Base-by-base conservation (phyloP, 2,329 filamentous ascomycete genomes). In the Dothideomycetes sp. region DNA sequence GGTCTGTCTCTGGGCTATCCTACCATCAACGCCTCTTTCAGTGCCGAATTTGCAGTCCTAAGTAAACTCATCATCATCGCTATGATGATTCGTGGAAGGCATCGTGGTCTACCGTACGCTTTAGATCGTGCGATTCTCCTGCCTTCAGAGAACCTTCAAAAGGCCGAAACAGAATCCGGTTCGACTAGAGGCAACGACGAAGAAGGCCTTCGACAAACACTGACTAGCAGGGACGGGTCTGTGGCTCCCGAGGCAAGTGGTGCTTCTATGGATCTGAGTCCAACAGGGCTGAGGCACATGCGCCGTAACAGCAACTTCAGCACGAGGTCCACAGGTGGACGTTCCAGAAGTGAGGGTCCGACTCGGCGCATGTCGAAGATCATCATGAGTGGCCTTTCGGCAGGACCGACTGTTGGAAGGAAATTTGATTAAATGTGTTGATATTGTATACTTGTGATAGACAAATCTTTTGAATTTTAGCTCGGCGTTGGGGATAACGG, bases 1-100 rank as follows among this genome's bases (percentile, higher is more conserved):
- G 91, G 91, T 1, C 66, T 98, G 43, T 89, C 82, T 35, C 71
- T 98, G 12, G 91, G 91, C 5, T 94, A 89, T 47, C 71, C 82
- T 0, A 68, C 64, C 15, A 70, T 78, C 58, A 83, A 94, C 60
- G 74, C 86, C 0, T 87, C 84, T 0, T 86, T 98, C 49, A 87
- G 78, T 22, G 81, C 75, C 0, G 77, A 95, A 51, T 95, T 98
- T 60, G 76, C 72, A 10, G 72, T 80, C 0, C 62, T 94, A 5
- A 75, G 70, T 13, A 80, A 80, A 53, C 67, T 81, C 45, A 68
- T 81, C 48, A 76, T 81, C 51, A 74, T 79, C 46, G 76, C 76
- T 9, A 80, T 80, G 76, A 73, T 78, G 61, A 64, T 81, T 43
- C 74, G 77, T 47, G 77, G 77, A 20, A 67, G 77, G 5, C 77